Base-by-base conservation (phyloP, 176 grass and related monocot genomes). In the Oropetium thomaeum region DNA sequence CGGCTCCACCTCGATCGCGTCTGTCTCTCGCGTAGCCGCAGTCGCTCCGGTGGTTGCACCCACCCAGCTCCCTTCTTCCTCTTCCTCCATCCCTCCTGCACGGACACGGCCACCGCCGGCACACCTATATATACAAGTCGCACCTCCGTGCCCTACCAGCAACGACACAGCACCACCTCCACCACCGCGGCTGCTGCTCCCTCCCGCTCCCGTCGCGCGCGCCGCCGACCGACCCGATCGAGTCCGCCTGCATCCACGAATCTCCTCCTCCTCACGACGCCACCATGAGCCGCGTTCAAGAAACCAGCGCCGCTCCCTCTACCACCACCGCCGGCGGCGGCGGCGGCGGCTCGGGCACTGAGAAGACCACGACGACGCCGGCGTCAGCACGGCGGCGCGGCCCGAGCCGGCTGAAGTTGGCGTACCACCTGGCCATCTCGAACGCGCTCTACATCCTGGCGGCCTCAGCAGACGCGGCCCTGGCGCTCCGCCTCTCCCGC, bases 31-130 rank as follows among this genome's bases (percentile, higher is more conserved):
- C n/a, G n/a, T n/a, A n/a, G n/a, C n/a, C n/a, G n/a, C n/a, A n/a
- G n/a, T 89, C 25, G 79, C 79, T 87, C 76, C 28, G 81, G 89
- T 96, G 41, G 92, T 96, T 96, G 89, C 89, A 92, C 86, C 93
- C 60, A 74, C 84, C 77, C 70, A 0, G 10, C 70, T 43, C 4
- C 38, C 52, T 54, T 62, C 44, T 2, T 27, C 33, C 7, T 53
- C 34, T 13, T n/a, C 30, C 11, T 2, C 35, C 25, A 0, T 13
- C 17, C 52, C 65, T n/a, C n/a, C n/a, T n/a, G n/a, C n/a, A n/a
- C n/a, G n/a, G n/a, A 2, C n/a, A 14, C 48, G 48, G 48, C 7
- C 48, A 51, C 52, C n/a, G 2, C 6, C n/a, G 51, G 2, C 51
- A 2, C 12, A 13, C 20, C 74, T 83, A 74, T 83, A 83, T 79